Evolutionary conservation across 176 grass and related monocot species (phyloP).

Genomic region (Dendrocalamus sinicus): DNA sequence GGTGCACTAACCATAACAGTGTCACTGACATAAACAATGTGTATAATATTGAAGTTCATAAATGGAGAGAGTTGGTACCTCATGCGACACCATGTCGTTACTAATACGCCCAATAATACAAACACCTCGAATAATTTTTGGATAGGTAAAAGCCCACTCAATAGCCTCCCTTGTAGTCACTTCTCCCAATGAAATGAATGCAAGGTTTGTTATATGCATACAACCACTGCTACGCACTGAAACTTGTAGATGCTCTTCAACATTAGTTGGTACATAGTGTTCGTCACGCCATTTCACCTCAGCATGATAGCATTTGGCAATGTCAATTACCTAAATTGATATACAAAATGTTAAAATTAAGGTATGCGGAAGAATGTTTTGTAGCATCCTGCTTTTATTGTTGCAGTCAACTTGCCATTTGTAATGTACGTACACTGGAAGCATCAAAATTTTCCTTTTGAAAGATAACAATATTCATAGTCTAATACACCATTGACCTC

Average conservation of each 20-base stretch:
- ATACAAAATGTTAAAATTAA: too few species aligned
- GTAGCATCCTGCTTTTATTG: background rate
- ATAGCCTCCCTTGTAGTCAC: background rate
- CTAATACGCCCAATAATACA: slow-evolving; percentile 6
- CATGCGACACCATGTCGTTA: background rate
- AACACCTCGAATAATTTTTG: background rate
- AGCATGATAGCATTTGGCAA: background rate
- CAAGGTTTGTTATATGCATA: slow-evolving; percentile 13
- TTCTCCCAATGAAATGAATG: slow-evolving; percentile 5
- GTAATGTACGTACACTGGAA: background rate
- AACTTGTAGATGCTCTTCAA: background rate
- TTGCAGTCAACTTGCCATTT: background rate
- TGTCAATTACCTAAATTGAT: background rate
- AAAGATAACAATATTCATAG: too few species aligned
- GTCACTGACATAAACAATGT: too few species aligned
- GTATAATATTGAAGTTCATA: too few species aligned
- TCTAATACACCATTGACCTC: too few species aligned
- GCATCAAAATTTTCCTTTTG: too few species aligned
- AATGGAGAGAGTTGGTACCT: background rate
- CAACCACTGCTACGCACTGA: background rate
- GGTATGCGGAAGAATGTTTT: too few species aligned
- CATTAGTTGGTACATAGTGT: background rate
- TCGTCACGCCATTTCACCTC: slow-evolving; percentile 37
- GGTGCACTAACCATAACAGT: too few species aligned
- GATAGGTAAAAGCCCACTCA: slow-evolving; percentile 27